phyloP scores from a whole-genome alignment of 2,329 filamentous ascomycete genomes.

The Diaporthe sp. region DNA sequence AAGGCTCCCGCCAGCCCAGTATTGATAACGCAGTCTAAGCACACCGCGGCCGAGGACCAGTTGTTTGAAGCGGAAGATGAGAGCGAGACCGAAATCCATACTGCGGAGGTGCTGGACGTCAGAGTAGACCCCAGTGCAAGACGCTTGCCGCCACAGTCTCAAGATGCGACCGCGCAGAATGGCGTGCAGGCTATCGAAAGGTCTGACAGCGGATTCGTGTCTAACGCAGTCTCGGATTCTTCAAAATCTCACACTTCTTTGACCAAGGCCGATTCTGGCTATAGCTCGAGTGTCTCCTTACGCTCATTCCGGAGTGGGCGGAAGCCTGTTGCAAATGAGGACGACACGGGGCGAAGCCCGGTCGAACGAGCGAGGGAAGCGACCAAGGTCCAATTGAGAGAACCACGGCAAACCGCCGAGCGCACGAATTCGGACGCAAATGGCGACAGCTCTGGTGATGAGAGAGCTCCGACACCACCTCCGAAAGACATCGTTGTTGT shows the following conservation, averaged over 20 bases:
- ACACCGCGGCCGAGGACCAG: conserved; percentile 58
- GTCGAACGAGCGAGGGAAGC: conserved; percentile 24
- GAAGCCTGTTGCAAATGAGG: conserved; percentile 43
- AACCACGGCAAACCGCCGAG: conserved; percentile 24
- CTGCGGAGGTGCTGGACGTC: conserved; percentile 51
- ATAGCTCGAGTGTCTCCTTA: conserved; percentile 69
- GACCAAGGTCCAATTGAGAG: background rate
- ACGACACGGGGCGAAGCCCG: conserved; percentile 36
- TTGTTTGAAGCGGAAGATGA: conserved; percentile 55
- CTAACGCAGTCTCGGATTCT: conserved; percentile 56
- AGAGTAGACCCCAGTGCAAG: conserved; percentile 58
- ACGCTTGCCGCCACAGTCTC: conserved; percentile 41
- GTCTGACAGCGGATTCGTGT: conserved; percentile 62
- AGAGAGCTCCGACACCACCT: conserved; percentile 45
- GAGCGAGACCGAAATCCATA: conserved; percentile 45
- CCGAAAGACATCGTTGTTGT: conserved; percentile 45
- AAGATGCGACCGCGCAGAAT: conserved; percentile 37
- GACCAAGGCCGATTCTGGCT: conserved; percentile 70
- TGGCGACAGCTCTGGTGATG: conserved; percentile 30
- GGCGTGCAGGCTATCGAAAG: conserved; percentile 44
- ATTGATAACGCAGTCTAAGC: conserved; percentile 59
- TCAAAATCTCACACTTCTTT: conserved; percentile 52
- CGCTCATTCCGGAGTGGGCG: conserved; percentile 58
- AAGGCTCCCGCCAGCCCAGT: conserved; percentile 43
- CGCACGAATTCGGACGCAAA: conserved; percentile 31